These are phyloP conservation scores for Lipomyces spencermartinsiae DNA, from an alignment of 805 yeast genomes.

Conservation along the genomic window DNA sequence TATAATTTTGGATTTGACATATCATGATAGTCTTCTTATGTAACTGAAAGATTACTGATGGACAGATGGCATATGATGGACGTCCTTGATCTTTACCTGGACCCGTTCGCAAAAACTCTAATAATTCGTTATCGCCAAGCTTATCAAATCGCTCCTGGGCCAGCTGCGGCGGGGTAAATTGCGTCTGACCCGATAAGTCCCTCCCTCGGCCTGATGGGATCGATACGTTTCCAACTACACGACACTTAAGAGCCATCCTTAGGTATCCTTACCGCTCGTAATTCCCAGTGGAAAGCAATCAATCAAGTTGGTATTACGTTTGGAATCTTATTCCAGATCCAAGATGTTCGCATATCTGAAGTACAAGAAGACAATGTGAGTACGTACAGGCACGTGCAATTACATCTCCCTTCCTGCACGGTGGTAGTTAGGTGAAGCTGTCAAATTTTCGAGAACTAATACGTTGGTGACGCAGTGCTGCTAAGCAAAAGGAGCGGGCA, in stretches of 20 bases:
- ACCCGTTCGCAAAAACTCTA: too few species aligned
- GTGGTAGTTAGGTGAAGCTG: background rate
- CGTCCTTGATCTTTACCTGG: too few species aligned
- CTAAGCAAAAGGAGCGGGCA: conserved; percentile 47
- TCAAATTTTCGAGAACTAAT: background rate
- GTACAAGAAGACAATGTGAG: conserved; percentile 26
- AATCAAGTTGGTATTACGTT: background rate
- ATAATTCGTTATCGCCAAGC: too few species aligned
- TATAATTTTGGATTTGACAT: too few species aligned
- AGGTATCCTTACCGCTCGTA: background rate
- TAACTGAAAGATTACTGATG: too few species aligned
- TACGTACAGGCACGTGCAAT: conserved; percentile 8
- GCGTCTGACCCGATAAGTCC: too few species aligned
- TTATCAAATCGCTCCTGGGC: too few species aligned
- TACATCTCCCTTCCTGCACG: background rate
- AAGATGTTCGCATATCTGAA: conserved; percentile 18
- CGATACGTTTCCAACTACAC: background rate
- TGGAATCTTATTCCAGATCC: background rate
- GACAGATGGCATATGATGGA: too few species aligned
- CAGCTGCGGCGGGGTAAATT: too few species aligned
- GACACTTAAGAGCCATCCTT: background rate
- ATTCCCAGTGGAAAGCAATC: background rate
- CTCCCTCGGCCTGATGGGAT: too few species aligned
- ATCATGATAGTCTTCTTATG: too few species aligned
- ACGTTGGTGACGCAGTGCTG: conserved; percentile 16